phyloP scores from a whole-genome alignment of 1,284 basidiomycete species.

The Fomes fomentarius region DNA sequence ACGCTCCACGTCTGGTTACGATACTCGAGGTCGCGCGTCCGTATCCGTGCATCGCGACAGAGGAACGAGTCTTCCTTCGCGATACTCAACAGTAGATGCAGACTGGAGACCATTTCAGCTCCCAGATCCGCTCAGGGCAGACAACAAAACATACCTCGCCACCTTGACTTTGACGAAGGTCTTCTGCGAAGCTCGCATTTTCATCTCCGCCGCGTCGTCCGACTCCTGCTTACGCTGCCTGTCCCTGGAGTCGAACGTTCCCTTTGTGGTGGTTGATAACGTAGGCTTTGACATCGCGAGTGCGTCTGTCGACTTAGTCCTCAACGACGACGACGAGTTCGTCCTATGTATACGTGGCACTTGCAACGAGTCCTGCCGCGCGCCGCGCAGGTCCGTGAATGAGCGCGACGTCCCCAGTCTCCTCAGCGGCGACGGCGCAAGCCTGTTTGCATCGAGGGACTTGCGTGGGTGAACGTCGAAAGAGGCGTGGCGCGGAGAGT shows the following conservation, averaged over 20 bases:
- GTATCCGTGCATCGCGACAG: conserved; percentile 73
- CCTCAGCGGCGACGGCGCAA: conserved; percentile 41
- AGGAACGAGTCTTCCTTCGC: conserved; percentile 74
- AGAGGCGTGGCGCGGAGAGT: conserved; percentile 28
- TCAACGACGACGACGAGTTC: conserved; percentile 32
- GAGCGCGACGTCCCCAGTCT: conserved; percentile 65
- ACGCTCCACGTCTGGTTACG: conserved; percentile 89
- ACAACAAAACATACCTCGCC: conserved; percentile 55
- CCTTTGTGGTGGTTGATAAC: conserved; percentile 14
- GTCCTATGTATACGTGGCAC: conserved; percentile 34
- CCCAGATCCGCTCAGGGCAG: background rate
- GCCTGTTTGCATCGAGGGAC: conserved; percentile 28
- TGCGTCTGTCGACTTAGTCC: conserved; percentile 15
- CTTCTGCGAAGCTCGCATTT: conserved; percentile 75
- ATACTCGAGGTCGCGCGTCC: conserved; percentile 78
- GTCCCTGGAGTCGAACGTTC: conserved; percentile 20
- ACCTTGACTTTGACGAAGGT: conserved; percentile 86
- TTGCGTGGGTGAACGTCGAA: conserved; percentile 32
- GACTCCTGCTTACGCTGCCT: conserved; percentile 23
- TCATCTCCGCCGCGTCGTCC: conserved; percentile 75
- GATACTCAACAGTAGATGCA: conserved; percentile 70
- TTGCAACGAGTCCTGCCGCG: conserved; percentile 40
- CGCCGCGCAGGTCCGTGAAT: conserved; percentile 66
- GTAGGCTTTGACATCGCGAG: conserved; percentile 14
- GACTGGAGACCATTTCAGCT: conserved; percentile 38